A percentile compares a stretch with the other conserved stretches of the same genome.
Conservation (phyloP, 2,329 filamentous ascomycete species). For the Mycosphaerella arachidis region DNA sequence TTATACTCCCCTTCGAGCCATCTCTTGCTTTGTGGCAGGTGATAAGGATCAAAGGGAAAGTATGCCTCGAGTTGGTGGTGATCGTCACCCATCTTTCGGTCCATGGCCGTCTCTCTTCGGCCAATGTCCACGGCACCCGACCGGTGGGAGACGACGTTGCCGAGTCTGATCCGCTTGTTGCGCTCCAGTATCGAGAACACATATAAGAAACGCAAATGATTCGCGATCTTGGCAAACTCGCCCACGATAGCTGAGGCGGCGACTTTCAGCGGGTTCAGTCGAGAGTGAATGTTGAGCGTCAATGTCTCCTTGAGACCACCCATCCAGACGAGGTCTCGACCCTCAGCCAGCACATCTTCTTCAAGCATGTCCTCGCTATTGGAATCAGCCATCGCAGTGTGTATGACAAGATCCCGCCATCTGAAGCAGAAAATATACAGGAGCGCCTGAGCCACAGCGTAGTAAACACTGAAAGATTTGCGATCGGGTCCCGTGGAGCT, state of each 20-base stretch:
- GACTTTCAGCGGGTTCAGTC: constrained; percentile 91
- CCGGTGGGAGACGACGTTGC: constrained; percentile 50
- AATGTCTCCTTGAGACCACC: constrained; percentile 69
- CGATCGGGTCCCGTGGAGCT: constrained; percentile 80
- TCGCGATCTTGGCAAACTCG: constrained; percentile 83
- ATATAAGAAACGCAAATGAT: constrained; percentile 83
- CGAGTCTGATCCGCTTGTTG: constrained; percentile 84
- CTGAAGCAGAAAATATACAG: constrained; percentile 97
- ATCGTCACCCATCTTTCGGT: constrained; percentile 62
- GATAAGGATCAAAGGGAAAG: constrained; percentile 96
- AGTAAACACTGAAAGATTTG: constrained; percentile 77
- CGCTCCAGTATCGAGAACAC: constrained; percentile 82
- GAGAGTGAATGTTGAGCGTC: constrained; percentile 73
- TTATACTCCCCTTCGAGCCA: constrained; percentile 87
- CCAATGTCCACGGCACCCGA: constrained; percentile 50
- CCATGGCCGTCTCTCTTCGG: constrained; percentile 52
- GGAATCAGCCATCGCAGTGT: constrained; percentile 39
- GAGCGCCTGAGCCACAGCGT: constrained; percentile 80
- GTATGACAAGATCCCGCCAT: constrained; percentile 80
- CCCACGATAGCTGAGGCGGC: constrained; percentile 86
- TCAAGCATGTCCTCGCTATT: constrained; percentile 45
- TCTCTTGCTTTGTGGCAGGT: constrained; percentile 76
- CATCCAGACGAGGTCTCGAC: constrained; percentile 74
- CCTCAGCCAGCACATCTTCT: constrained; percentile 56
- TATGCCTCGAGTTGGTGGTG: constrained; percentile 86